Conservation (phyloP, 106 monocot species). For the Dendrobium officinale region DNA sequence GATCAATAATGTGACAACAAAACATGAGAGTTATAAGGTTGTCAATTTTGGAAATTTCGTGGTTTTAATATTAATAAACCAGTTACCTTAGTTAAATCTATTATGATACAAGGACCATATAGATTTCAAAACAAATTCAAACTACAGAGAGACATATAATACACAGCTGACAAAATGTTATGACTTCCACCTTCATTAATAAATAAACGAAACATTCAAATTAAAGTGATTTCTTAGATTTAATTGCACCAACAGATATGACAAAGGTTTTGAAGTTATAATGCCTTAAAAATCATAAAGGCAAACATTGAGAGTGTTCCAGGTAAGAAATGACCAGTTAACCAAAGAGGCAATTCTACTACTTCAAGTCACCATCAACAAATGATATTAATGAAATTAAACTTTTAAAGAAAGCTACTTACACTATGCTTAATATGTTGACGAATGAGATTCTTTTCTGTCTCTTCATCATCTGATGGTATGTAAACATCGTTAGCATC, state of each 20-base stretch:
- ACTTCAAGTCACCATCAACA: neutral
- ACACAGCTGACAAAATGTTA: neutral
- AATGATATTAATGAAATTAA: neutral
- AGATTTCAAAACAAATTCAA: neutral
- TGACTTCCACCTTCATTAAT: neutral
- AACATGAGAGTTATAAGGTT: neutral
- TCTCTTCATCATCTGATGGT: slow-evolving; percentile 87
- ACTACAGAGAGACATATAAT: neutral
- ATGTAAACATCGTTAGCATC: slow-evolving; percentile 55
- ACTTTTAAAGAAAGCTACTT: slow-evolving; percentile 12
- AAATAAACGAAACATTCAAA: neutral
- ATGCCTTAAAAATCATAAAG: neutral
- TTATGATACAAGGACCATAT: neutral
- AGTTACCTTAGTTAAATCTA: neutral
- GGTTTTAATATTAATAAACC: neutral
- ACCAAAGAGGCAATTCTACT: neutral
- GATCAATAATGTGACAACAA: neutral
- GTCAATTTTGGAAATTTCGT: neutral
- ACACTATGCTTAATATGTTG: slow-evolving; percentile 53
- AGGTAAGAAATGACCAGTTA: neutral
- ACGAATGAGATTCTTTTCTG: slow-evolving; percentile 46
- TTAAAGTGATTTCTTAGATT: neutral
- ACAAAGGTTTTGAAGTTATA: neutral
- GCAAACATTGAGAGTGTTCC: neutral
- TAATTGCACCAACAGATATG: neutral